Percentiles rank a stretch among this genome's conserved stretches.
phyloP scores from a whole-genome alignment of 2,329 filamentous ascomycete genomes.

The Fonsecaea monophora region DNA sequence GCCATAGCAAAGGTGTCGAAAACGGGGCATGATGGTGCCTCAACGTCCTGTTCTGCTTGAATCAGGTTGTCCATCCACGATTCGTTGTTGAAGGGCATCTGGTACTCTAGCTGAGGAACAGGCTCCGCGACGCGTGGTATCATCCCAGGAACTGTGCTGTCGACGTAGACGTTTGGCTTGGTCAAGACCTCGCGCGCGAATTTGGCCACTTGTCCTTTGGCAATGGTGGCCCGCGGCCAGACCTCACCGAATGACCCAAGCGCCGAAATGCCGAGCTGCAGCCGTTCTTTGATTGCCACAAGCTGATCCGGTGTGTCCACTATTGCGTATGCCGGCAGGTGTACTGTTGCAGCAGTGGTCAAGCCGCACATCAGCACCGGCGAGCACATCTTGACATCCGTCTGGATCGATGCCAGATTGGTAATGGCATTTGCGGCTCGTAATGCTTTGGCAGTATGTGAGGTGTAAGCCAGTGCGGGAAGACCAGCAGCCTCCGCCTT shows the following conservation, averaged over 20 bases:
- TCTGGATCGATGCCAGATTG: conserved; percentile 68
- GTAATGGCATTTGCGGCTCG: conserved; percentile 79
- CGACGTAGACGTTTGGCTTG: conserved; percentile 28
- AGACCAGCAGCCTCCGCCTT: conserved; percentile 45
- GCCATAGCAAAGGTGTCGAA: conserved; percentile 22
- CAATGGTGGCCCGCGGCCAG: conserved; percentile 44
- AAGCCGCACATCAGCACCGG: conserved; percentile 85
- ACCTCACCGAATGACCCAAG: conserved; percentile 43
- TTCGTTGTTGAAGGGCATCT: conserved; percentile 34
- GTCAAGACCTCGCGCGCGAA: conserved; percentile 38
- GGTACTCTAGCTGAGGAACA: conserved; percentile 28
- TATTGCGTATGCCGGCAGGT: conserved; percentile 77
- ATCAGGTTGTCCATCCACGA: conserved; percentile 36
- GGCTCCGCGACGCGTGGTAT: conserved; percentile 22
- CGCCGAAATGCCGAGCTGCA: conserved; percentile 44
- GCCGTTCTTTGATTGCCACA: conserved; percentile 41
- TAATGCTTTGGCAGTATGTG: conserved; percentile 70
- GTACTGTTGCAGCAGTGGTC: conserved; percentile 78
- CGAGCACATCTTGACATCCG: conserved; percentile 72
- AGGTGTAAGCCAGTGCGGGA: conserved; percentile 38
- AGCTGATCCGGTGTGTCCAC: conserved; percentile 49
- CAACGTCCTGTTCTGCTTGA: conserved; percentile 21
- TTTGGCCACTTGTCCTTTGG: conserved; percentile 42
- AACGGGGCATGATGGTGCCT: conserved; percentile 16
- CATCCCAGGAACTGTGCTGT: conserved; percentile 25